Evolutionary conservation across 2,329 filamentous ascomycete genomes (phyloP), one percentile per base, ranked within the genome.

Genomic region (Botrytis deweyae): DNA sequence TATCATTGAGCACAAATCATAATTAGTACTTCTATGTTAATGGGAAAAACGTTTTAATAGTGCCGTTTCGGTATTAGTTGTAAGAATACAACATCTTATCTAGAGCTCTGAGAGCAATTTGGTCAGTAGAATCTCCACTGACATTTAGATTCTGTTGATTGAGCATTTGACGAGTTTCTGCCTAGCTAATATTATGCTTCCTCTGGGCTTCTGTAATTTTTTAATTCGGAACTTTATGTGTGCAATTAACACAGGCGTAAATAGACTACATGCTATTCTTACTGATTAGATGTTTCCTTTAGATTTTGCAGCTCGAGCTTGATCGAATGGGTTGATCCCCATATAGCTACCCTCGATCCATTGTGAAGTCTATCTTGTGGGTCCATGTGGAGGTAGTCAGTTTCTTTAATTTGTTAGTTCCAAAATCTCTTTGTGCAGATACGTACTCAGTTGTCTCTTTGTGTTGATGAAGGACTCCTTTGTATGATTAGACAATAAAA

Each of bases 141-240:
- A 16, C 7, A n/a, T n/a, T n/a, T 2, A 1, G 5, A 10, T 5
- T 6, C 12, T 1, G 6, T 16, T 29, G 25, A 29, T 29, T 16
- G 12, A 29, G 5, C n/a, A 55, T 16, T 55, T 6, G n/a, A 18
- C 1, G 8, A 9, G 2, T 16, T 55, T 55, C n/a, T 55, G 14
- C 52, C 52, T 29, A 55, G 6, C 52, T 29, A 4, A 7, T 18
- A 7, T 18, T 9, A 3, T 29, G 6, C 14, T 18, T 18, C 29
- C 3, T 29, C 14, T 14, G n/a, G 52, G 5, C 5, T 55, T 55
- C 52, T 29, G 2, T 29, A 29, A 9, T 1, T 0, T 8, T 16
- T 4, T 55, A 6, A 55, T 6, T 29, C n/a, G 14, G 12, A n/a
- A 29, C 7, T 52, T 18, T 9, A 8, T 55, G 29, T 18, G n/a